These are phyloP conservation scores for Trichophyton mentagrophytes DNA, from an alignment of 2,329 filamentous ascomycete species.

Conservation along the genomic window DNA sequence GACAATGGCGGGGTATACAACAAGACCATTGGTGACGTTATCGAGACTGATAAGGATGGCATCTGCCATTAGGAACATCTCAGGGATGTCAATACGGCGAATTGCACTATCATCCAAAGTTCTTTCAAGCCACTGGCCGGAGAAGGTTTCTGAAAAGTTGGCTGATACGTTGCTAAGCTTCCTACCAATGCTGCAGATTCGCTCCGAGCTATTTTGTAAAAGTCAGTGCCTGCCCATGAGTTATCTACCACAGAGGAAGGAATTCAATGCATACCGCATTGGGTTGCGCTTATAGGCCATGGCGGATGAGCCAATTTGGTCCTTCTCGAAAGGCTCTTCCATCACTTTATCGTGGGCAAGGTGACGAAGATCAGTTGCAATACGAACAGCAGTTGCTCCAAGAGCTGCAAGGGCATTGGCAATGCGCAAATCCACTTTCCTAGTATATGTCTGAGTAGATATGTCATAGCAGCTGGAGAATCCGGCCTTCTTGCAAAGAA, in stretches of 20 bases:
- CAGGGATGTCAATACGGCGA: conserved; percentile 46
- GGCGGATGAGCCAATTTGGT: conserved; percentile 59
- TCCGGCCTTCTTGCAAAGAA: conserved; percentile 54
- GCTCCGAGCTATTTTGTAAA: conserved; percentile 33
- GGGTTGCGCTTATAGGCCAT: conserved; percentile 55
- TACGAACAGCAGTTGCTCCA: conserved; percentile 61
- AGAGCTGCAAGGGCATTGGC: conserved; percentile 68
- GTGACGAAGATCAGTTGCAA: conserved; percentile 61
- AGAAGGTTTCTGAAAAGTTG: conserved; percentile 53
- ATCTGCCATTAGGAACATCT: conserved; percentile 56
- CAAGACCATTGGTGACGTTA: conserved; percentile 55
- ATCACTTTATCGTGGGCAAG: conserved; percentile 67
- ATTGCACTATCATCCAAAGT: conserved; percentile 55
- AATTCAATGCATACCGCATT: conserved; percentile 24
- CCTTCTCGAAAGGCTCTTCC: conserved; percentile 70
- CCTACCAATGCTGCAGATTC: conserved; percentile 47
- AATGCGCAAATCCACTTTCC: conserved; percentile 72
- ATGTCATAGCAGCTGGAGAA: conserved; percentile 51
- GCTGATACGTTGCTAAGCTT: conserved; percentile 42
- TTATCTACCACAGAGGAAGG: neutral
- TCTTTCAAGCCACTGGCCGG: conserved; percentile 64
- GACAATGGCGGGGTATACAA: conserved; percentile 69
- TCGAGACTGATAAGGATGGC: conserved; percentile 54
- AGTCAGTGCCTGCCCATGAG: neutral
- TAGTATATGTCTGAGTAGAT: conserved; percentile 61